Evolutionary conservation across 1,139 yeast genomes (phyloP).

Genomic region (Entelexis sorbosivorans): DNA sequence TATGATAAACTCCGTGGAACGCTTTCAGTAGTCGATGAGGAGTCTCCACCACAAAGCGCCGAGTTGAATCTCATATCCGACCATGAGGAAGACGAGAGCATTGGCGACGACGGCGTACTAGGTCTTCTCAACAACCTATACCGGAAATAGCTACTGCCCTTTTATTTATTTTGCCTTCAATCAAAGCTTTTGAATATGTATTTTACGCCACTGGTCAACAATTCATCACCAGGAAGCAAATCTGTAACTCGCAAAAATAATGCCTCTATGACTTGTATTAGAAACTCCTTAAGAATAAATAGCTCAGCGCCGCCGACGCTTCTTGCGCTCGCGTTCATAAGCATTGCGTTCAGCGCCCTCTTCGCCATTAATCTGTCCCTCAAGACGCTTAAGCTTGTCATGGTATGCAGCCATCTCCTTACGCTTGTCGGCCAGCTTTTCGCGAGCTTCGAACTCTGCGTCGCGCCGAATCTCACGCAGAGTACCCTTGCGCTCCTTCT

Average conservation of each 20-base stretch:
- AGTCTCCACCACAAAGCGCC: not conserved
- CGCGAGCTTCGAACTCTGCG: constrained; percentile 74
- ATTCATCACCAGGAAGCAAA: too few relatives aligned
- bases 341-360: constrained; percentile 92
- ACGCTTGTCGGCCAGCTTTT: constrained; percentile 70
- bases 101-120: constrained; percentile 51
- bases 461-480: constrained; percentile 87
- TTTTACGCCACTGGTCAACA: too few relatives aligned
- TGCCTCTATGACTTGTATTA: too few relatives aligned
- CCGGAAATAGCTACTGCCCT: not conserved
- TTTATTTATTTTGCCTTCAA: not conserved
- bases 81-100: constrained; percentile 25
- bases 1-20: constrained; percentile 16
- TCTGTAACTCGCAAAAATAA: not conserved
- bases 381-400: constrained; percentile 75
- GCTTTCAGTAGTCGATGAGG: constrained; percentile 18
- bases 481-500: constrained; percentile 83
- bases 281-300: not conserved
- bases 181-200: too few relatives aligned
- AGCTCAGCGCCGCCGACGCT: constrained; percentile 12
- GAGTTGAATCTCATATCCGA: constrained; percentile 12
- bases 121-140: constrained; percentile 60
- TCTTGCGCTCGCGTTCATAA: constrained; percentile 72
- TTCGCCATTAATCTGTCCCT: constrained; percentile 74
- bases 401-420: constrained; percentile 69